Conservation (phyloP, 2,329 filamentous ascomycete species). For the Talaromyces sp. region DNA sequence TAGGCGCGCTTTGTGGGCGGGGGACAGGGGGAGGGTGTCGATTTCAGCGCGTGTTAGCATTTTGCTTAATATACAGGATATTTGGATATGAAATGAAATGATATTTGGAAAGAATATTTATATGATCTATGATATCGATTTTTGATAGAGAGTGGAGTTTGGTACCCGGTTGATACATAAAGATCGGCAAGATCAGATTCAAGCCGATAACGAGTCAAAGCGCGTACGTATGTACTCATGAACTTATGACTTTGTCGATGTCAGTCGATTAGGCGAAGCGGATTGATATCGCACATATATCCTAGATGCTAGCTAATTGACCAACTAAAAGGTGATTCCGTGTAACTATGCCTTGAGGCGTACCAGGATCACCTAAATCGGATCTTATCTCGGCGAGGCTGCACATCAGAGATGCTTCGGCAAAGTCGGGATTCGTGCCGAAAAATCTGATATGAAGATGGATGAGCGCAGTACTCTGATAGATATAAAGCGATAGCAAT, state of each 20-base stretch:
- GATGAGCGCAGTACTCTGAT: no score
- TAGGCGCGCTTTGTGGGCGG: slow-evolving; percentile 43
- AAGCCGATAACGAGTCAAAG: background rate
- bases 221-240: background rate
- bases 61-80: background rate
- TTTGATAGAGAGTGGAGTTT: no score
- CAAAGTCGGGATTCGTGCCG: background rate
- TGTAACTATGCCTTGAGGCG: background rate
- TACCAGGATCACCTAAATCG: background rate
- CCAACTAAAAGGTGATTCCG: background rate
- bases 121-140: background rate
- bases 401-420: slow-evolving; percentile 1
- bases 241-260: background rate
- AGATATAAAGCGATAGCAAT: background rate
- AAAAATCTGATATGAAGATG: background rate
- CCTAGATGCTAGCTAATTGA: background rate
- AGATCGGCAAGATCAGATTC: background rate
- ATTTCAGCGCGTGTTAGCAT: slow-evolving; percentile 8
- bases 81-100: background rate
- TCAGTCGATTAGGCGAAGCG: background rate
- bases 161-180: background rate
- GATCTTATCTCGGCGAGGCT: background rate
- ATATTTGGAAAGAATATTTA: background rate
- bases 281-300: background rate
- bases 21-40: background rate